Base-by-base conservation (phyloP, 257 asterid species). In the Pogostemon cablin region DNA sequence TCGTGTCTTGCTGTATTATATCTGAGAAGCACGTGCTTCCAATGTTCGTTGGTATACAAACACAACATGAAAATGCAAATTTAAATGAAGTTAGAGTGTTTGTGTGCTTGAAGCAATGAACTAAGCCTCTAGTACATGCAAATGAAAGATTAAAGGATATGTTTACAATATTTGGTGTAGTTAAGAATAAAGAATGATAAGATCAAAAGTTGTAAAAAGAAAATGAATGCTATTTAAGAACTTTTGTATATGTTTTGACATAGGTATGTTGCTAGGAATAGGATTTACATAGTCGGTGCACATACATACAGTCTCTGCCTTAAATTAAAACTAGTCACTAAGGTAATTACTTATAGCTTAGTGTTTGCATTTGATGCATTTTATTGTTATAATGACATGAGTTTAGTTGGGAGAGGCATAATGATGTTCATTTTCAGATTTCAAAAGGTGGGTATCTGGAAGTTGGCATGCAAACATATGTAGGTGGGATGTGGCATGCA, bases 401-500 rank as follows among this genome's bases (percentile, higher is more conserved):
- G 25, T 58, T 38, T 32, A 37, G 61, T 7, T 4, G 53, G 60
- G 68, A 61, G 64, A 20, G 17, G 25, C 17, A 7, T 20, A 54
- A 25, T 39, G 20, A 20, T 4, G 49, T 62, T 47, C 9, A 4
- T 61, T 59, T 82, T 17, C 79, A 95, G 99, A 93, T 89, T 62
- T 68, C 89, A 5, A 95, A 91, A 87, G 87, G 95, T 72, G 99
- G 99, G 53, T 95, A 54, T 80, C 68, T 91, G 80, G 95, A 89
- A 88, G 98, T 91, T 75, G 99, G 98, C 34, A 96, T 91, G 65
- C 98, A 95, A 78, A 74, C 91, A 56, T 95, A 95, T 82, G 98
- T 98, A 57, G 86, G 98, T 82, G 99, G 99, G 32, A 75, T 95
- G 77, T 95, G 99, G 99, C 96, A 95, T 60, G 91, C 99, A 35